These are phyloP conservation scores for Plasmopara muralis DNA, from an alignment of 352 stramenopile genomes.

Conservation along the genomic window DNA sequence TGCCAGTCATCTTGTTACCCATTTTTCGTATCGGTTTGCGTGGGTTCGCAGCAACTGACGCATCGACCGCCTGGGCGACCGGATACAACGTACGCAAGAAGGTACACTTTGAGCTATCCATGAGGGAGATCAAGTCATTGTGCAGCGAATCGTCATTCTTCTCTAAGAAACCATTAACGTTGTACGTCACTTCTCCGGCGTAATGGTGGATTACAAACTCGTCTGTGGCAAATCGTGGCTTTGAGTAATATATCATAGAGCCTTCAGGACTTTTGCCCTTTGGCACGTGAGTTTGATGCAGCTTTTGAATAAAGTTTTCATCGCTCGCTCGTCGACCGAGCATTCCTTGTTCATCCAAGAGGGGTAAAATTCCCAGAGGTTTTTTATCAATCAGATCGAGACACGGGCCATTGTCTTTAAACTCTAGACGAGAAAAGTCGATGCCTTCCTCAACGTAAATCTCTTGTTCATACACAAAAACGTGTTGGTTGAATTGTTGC, in stretches of 20 bases:
- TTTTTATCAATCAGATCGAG: constrained; percentile 93
- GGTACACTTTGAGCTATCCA: constrained; percentile 78
- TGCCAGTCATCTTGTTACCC: constrained; percentile 86
- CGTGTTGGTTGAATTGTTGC: constrained; percentile 93
- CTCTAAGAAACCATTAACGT: constrained; percentile 93
- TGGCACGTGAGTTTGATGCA: constrained; percentile 83
- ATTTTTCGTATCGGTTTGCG: constrained; percentile 67
- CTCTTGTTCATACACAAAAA: constrained; percentile 96
- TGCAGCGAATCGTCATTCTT: constrained; percentile 98
- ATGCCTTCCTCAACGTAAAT: constrained; percentile 97
- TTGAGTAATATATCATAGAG: constrained; percentile 77
- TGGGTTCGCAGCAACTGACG: constrained; percentile 32
- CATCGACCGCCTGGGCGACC: constrained; percentile 32
- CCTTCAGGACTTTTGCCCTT: constrained; percentile 74
- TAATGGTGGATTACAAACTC: constrained; percentile 97
- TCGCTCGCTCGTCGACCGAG: constrained; percentile 86
- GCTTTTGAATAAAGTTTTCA: constrained; percentile 89
- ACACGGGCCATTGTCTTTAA: constrained; percentile 91
- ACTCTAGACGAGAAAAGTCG: constrained; percentile 86
- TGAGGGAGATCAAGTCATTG: constrained; percentile 83
- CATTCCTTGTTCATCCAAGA: constrained; percentile 96
- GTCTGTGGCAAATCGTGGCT: constrained; percentile 83
- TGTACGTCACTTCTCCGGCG: constrained; percentile 95
- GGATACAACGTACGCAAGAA: constrained; percentile 78
- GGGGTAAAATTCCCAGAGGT: constrained; percentile 84